Percentiles rank a stretch among this genome's conserved stretches.
These are phyloP conservation scores for Candida bentonensis DNA, from an alignment of 805 yeast species.

Conservation along the genomic window DNA sequence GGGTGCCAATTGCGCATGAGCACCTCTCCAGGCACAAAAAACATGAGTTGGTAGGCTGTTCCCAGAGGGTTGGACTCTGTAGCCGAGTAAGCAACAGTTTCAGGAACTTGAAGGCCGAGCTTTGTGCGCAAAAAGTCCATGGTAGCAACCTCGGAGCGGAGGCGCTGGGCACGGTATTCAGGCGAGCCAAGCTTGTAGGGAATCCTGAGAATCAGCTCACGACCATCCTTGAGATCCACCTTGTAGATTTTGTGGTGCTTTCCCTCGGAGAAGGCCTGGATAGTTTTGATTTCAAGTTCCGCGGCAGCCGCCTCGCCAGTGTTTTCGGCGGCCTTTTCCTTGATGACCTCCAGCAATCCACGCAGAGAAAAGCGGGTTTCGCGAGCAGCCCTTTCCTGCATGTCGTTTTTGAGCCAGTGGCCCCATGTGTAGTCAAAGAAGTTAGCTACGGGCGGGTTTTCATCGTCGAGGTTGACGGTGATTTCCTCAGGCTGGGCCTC, in stretches of 20 bases:
- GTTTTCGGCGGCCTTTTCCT: conserved; percentile 15
- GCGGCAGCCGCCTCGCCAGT: conserved; percentile 31
- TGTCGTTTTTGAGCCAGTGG: conserved; percentile 77
- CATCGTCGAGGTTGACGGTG: conserved; percentile 7
- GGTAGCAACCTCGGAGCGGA: conserved; percentile 88
- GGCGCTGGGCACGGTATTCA: conserved; percentile 38
- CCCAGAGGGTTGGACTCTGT: conserved; percentile 49
- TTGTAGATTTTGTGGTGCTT: conserved; percentile 83
- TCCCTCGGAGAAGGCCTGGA: conserved; percentile 84
- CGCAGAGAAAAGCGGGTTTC: conserved; percentile 68
- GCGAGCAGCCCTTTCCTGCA: conserved; percentile 57
- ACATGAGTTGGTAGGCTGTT: conserved; percentile 70
- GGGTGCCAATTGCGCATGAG: conserved; percentile 92
- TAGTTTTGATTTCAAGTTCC: conserved; percentile 43
- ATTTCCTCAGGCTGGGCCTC: background rate
- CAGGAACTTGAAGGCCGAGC: conserved; percentile 52
- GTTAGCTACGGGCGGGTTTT: conserved; percentile 31
- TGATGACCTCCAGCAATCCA: conserved; percentile 39
- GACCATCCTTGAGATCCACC: conserved; percentile 46
- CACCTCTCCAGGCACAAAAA: conserved; percentile 62
- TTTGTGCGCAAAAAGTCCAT: conserved; percentile 64
- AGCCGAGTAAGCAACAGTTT: conserved; percentile 53
- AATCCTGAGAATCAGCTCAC: conserved; percentile 59
- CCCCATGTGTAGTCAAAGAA: conserved; percentile 93
- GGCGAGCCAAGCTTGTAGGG: conserved; percentile 71